Percentiles rank a stretch among this genome's conserved stretches.
These are phyloP conservation scores for Chlamydomonas schloesseri DNA, from an alignment of 139 green algal genomes.

Conservation along the genomic window DNA sequence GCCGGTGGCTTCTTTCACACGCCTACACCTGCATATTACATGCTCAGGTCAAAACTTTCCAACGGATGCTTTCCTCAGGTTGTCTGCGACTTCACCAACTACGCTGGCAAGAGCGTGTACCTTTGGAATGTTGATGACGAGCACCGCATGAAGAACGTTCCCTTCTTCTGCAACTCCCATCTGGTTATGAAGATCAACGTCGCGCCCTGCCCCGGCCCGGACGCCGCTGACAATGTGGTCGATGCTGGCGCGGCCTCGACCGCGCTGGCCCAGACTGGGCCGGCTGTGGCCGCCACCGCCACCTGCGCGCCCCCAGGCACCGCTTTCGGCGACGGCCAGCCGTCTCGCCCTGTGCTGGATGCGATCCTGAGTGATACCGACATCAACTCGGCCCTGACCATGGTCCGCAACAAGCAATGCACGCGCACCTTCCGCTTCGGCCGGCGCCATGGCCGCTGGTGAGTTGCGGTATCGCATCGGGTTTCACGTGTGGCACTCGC, in stretches of 20 bases:
- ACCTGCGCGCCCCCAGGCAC: background rate
- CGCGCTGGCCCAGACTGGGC: no score
- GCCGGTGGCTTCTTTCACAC: no score
- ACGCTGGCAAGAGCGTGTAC: background rate
- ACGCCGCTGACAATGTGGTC: no score
- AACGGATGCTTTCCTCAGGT: no score
- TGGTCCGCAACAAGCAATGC: background rate
- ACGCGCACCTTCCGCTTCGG: slow-evolving; percentile 8
- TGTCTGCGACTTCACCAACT: background rate
- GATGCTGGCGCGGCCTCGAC: no score
- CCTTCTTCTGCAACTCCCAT: slow-evolving; percentile 30
- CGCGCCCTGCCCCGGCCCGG: background rate
- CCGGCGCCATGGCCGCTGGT: background rate
- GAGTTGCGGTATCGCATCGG: background rate
- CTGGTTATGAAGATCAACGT: slow-evolving; percentile 8
- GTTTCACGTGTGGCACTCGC: no score
- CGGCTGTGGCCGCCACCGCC: no score
- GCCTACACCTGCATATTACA: no score
- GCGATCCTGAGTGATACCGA: background rate
- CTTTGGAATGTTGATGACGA: background rate
- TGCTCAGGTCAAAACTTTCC: no score
- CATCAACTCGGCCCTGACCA: background rate
- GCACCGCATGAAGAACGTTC: slow-evolving; percentile 3
- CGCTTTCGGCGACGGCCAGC: background rate
- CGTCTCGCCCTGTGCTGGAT: background rate